phyloP scores from a whole-genome alignment of 768 basidiomycete genomes.

The Lactifluus volemus region DNA sequence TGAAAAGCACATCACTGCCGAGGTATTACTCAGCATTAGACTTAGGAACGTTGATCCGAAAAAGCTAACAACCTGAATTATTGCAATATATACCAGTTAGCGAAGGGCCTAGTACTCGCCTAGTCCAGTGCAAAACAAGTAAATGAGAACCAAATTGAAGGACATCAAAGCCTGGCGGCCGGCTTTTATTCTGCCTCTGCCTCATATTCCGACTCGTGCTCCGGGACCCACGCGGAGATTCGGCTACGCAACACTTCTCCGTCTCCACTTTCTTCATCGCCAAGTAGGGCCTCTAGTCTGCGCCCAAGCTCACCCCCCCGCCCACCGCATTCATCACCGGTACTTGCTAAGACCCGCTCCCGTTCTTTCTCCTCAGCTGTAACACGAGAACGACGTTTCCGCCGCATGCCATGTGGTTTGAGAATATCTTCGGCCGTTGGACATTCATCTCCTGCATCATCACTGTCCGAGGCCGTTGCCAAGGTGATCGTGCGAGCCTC shows the following conservation, averaged over 20 bases:
- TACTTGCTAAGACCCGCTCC: constrained; percentile 61
- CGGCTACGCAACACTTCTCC: not conserved
- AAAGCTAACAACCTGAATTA: too few relatives aligned
- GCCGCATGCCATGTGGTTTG: constrained; percentile 11
- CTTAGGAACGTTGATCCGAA: too few relatives aligned
- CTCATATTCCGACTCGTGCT: constrained; percentile 24
- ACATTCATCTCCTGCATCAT: constrained; percentile 10
- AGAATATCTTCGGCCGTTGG: constrained; percentile 18
- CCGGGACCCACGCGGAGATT: constrained; percentile 7
- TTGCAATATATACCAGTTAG: too few relatives aligned
- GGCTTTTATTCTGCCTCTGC: constrained; percentile 19
- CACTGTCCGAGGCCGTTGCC: not conserved
- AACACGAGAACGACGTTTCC: constrained; percentile 37
- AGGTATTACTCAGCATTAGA: too few relatives aligned
- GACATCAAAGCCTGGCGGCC: not conserved
- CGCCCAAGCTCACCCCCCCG: constrained; percentile 71
- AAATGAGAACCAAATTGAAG: not conserved
- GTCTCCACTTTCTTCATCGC: constrained; percentile 27
- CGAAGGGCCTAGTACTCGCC: too few relatives aligned
- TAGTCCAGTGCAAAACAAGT: constrained; percentile 5
- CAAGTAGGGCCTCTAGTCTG: constrained; percentile 68
- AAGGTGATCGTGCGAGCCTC: constrained; percentile 2
- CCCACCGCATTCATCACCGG: constrained; percentile 72
- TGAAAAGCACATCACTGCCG: too few relatives aligned
- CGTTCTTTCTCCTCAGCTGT: constrained; percentile 51